Base-by-base conservation (phyloP, 805 yeast genomes). In the Yarrowia sp. region DNA sequence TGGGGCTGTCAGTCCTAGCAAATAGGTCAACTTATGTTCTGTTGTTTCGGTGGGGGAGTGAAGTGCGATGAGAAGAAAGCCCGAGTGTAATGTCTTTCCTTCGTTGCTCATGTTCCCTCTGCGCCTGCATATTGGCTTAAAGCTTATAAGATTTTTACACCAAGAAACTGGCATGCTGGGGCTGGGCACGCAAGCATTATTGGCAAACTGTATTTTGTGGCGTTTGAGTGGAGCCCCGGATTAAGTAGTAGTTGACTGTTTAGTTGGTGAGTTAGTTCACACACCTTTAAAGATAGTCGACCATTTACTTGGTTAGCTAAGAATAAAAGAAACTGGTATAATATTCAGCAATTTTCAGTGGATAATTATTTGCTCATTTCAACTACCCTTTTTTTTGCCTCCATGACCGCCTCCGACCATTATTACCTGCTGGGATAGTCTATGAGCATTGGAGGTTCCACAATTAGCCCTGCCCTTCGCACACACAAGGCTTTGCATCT, bases 51-150 rank as follows among this genome's bases (percentile, higher is more conserved):
- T 7, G 24, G 6, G 26, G 7, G 17, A 12, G 52, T 30, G 32
- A 14, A 14, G 59, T 51, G 17, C 16, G 44, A 30, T 35, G 33
- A 49, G 43, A 52, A 54, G 26, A 28, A 38, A 46, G 46, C 28
- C 38, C 10, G 38, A 48, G 46, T 38, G 35, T 54, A 38, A 54
- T 54, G 46, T 36, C 46, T 54, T 36, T 33, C 44, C 33, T 54
- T 38, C 44, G 61, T 54, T 54, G 61, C 61, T 54, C 58, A 51
- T 51, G 58, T 51, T 51, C 58, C 61, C 61, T 32, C 61, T 54
- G 46, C 58, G 61, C 61, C 46, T 54, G 61, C 61, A 54, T 54
- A 54, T 36, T 54, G 61, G 46, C 61, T 41, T 38, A 38, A 54
- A 54, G 33, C 61, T 54, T 54, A 38, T 54, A 54, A 54, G 61